Evolutionary conservation across 164 flowering plant species (phyloP), one percentile per base, ranked within the genome.

Genomic region (Malania oleifera): DNA sequence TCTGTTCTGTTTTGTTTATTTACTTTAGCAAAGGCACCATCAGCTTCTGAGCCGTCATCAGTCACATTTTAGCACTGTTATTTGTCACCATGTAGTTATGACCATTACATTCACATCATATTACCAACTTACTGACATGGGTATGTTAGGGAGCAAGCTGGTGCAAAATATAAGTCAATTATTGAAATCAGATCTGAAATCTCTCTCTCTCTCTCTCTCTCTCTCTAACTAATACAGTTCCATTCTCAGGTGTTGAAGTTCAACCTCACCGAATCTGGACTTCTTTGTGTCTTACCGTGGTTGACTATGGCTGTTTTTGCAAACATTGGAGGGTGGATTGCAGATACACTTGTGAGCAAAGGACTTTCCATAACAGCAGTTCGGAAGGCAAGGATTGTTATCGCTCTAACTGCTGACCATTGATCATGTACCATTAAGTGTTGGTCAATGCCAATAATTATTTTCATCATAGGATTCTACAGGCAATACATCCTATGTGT

Each of bases 231-330:
- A 5, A 2, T 22, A 12, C 40, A 34, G 27, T 41, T 67, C 18
- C 40, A 44, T 61, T 61, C 28, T 45, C 78, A 93, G 98, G 98
- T 93, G 54, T 75, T 93, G 83, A 93, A 89, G 83, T 93, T 93
- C 79, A 93, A 93, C 75, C 96, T 93, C 68, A 91, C 95, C 19
- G 98, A 93, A 72, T 93, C 98, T 59, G 96, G 97, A 13, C 82
- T 93, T 22, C 63, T 93, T 37, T 87, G 97, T 67, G 98, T 93
- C 50, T 66, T 93, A 68, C 98, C 98, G 65, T 93, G 98, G 98
- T 77, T 93, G 58, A 93, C 98, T 63, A 93, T 93, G 98, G 98
- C 98, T 29, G 72, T 82, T 28, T 89, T 92, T 84, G 98, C 98
- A 57, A 92, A 92, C 64, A 72, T 92, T 29, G 98, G 98, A 72